phyloP scores from a whole-genome alignment of 345 rosid species.

The Eucalyptus globulus region DNA sequence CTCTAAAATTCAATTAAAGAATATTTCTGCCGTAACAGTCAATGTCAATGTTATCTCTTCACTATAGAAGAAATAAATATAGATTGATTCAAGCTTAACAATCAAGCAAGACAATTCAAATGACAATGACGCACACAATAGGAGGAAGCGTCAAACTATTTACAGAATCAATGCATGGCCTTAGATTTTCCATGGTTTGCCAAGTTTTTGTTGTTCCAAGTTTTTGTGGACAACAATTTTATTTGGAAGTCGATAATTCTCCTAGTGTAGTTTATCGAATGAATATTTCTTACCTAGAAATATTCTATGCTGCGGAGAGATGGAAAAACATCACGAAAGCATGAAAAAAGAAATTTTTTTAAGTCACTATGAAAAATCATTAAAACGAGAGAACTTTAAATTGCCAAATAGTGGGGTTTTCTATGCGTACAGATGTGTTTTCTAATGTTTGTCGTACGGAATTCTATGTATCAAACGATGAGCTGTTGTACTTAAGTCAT shows the following conservation, averaged over 20 bases:
- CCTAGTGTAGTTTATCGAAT: not conserved
- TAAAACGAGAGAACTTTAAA: not conserved
- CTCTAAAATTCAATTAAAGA: not conserved
- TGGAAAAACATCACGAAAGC: not conserved
- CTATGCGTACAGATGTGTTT: not conserved
- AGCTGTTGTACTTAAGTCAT: not conserved
- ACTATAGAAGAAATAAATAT: too few species aligned
- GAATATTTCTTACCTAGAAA: not conserved
- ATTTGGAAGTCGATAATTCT: not conserved
- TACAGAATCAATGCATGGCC: not conserved
- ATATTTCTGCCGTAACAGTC: fast-evolving
- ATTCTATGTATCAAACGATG: not conserved
- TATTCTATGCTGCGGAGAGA: not conserved
- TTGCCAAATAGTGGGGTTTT: not conserved
- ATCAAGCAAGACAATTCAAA: not conserved
- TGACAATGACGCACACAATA: fast-evolving
- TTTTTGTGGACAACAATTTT: not conserved
- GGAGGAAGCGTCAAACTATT: not conserved
- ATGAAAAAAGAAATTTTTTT: not conserved
- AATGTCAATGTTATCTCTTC: too few species aligned
- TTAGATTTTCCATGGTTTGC: not conserved
- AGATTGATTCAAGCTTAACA: not conserved
- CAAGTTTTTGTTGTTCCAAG: too few species aligned
- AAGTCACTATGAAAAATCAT: not conserved
- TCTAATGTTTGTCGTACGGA: not conserved